Evolutionary conservation across 345 rosid genomes (phyloP).

Genomic region (Clausena lansium): DNA sequence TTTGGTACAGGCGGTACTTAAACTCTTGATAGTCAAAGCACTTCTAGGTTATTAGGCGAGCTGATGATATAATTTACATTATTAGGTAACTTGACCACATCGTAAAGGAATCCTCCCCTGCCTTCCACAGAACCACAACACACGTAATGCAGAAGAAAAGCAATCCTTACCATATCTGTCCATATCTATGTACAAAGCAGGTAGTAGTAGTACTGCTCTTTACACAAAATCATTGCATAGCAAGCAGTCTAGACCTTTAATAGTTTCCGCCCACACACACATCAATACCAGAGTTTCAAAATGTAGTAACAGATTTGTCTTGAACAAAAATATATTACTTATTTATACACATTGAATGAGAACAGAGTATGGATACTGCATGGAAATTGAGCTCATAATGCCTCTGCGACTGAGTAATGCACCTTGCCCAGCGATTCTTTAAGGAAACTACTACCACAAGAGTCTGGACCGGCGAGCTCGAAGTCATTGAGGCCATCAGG

Average conservation of each 20-base stretch:
- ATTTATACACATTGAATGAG: constrained; percentile 35
- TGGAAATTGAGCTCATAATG: constrained; percentile 31
- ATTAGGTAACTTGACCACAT: no score
- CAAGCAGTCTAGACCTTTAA: background rate
- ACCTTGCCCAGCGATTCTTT: constrained; percentile 33
- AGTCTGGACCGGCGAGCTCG: constrained; percentile 43
- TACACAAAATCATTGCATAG: background rate
- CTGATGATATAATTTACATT: no score
- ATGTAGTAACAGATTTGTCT: background rate
- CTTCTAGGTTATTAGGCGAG: no score
- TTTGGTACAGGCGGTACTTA: no score
- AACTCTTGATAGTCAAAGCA: no score
- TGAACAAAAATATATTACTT: constrained; percentile 9
- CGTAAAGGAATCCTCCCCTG: no score
- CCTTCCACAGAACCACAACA: no score
- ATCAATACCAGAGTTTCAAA: background rate
- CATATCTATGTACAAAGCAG: background rate
- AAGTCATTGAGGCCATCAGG: constrained; percentile 25
- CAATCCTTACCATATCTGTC: no score
- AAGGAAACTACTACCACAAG: constrained; percentile 63
- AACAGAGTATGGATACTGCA: background rate
- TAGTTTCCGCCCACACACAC: background rate
- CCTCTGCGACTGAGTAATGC: constrained; percentile 59
- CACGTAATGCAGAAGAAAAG: no score
- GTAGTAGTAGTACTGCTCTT: background rate